phyloP scores from a whole-genome alignment of 768 basidiomycete genomes.

The Lentinula sp. region DNA sequence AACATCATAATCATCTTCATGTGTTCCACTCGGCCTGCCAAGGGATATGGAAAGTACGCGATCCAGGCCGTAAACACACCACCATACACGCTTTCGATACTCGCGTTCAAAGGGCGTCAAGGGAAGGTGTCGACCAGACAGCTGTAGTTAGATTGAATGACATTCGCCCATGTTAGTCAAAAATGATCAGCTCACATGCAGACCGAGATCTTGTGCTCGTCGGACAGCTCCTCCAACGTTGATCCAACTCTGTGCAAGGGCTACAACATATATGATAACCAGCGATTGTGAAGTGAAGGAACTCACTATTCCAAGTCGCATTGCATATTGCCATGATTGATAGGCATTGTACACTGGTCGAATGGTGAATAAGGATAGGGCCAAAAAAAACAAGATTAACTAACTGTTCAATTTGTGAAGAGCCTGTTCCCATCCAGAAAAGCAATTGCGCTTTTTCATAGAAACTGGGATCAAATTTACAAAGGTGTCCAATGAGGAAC shows the following conservation, averaged over 20 bases:
- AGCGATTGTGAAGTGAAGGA: not conserved
- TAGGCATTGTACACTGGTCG: conserved; percentile 11
- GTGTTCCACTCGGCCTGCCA: conserved; percentile 13
- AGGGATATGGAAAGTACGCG: conserved; percentile 13
- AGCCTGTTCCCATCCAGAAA: conserved; percentile 12
- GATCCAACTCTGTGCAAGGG: conserved; percentile 15
- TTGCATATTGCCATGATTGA: conserved; percentile 14
- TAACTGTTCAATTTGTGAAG: conserved; percentile 14
- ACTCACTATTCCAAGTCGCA: conserved; percentile 15
- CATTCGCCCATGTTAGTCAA: not conserved
- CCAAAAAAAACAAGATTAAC: not conserved
- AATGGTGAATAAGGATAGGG: not conserved
- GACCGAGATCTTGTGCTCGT: conserved; percentile 13
- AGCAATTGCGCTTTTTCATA: conserved; percentile 13
- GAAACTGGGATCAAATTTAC: not conserved
- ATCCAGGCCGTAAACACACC: conserved; percentile 16
- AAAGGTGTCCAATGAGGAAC: not conserved
- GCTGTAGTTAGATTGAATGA: not conserved
- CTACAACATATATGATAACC: not conserved
- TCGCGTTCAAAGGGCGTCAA: conserved; percentile 12
- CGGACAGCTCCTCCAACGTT: conserved; percentile 14
- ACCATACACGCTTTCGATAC: conserved; percentile 14
- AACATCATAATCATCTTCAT: conserved; percentile 14
- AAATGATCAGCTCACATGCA: conserved; percentile 9
- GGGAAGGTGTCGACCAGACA: conserved; percentile 8